Percentiles rank a stretch among this genome's conserved stretches.
Evolutionary conservation across 768 basidiomycete species (phyloP).

Genomic region (Podaxis sp.): DNA sequence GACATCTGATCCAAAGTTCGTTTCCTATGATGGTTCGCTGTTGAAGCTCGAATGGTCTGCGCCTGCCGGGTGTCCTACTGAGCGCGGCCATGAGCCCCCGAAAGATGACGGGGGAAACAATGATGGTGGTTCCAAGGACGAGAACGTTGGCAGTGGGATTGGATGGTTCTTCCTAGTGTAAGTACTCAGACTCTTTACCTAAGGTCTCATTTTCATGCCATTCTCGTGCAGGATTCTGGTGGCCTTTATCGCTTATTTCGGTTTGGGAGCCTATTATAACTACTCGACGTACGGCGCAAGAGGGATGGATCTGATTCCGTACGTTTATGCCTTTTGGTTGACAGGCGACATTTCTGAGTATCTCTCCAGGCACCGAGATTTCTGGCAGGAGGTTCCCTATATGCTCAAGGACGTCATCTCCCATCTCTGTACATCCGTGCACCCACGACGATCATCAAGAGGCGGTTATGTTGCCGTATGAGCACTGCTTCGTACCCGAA

Average conservation of each 20-base stretch:
- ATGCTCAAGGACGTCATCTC: slow-evolving; percentile 77
- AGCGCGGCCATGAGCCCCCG: slow-evolving; percentile 23
- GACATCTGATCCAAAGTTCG: slow-evolving; percentile 48
- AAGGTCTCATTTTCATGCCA: slow-evolving; percentile 3
- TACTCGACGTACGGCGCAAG: slow-evolving; percentile 85
- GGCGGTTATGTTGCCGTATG: slow-evolving; percentile 80
- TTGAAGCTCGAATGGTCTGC: slow-evolving; percentile 63
- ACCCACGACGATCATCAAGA: slow-evolving; percentile 60
- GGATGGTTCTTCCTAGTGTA: slow-evolving; percentile 89
- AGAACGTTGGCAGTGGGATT: slow-evolving; percentile 68
- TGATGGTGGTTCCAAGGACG: slow-evolving; percentile 28
- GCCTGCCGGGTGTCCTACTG: slow-evolving; percentile 55
- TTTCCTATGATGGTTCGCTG: slow-evolving; percentile 57
- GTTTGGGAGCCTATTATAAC: slow-evolving; percentile 82
- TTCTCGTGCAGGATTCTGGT: slow-evolving; percentile 52
- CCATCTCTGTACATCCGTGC: slow-evolving; percentile 73
- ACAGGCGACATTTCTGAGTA: slow-evolving; percentile 11
- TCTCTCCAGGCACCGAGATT: slow-evolving; percentile 72
- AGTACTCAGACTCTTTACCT: slow-evolving; percentile 27
- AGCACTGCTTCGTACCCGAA: neutral
- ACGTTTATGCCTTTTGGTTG: slow-evolving; percentile 31
- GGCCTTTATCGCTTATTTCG: slow-evolving; percentile 70
- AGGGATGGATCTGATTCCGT: slow-evolving; percentile 85
- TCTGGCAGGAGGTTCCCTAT: slow-evolving; percentile 88
- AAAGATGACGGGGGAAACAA: slow-evolving; percentile 33